phyloP scores from a whole-genome alignment of 768 basidiomycete species.

The Kwoniella shandongensis region DNA sequence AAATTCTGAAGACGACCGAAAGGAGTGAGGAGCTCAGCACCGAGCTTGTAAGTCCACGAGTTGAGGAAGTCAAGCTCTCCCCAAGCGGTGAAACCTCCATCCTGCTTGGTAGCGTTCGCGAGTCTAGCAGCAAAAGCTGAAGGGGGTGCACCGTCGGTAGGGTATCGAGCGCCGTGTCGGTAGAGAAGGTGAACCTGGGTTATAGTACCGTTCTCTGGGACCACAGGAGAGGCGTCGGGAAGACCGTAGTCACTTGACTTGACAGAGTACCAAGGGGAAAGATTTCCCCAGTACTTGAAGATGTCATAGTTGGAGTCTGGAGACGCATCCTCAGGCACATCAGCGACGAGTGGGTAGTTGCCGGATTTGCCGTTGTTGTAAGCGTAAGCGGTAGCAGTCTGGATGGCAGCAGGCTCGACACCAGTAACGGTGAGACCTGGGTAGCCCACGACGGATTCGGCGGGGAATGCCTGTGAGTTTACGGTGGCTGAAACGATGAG shows the following conservation, averaged over 20 bases:
- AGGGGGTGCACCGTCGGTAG: slow-evolving; percentile 44
- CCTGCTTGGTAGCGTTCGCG: slow-evolving; percentile 33
- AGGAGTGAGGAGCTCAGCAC: slow-evolving; percentile 42
- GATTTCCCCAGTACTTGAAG: slow-evolving; percentile 51
- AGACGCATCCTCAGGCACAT: slow-evolving; percentile 12
- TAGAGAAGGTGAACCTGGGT: slow-evolving; percentile 45
- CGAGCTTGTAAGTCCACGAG: slow-evolving; percentile 47
- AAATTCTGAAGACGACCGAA: slow-evolving; percentile 50
- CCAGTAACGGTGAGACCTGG: slow-evolving; percentile 43
- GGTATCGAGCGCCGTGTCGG: slow-evolving; percentile 51
- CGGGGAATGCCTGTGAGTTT: slow-evolving; percentile 41
- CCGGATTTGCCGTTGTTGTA: slow-evolving; percentile 14
- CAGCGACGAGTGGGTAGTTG: slow-evolving; percentile 41
- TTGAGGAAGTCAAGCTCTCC: slow-evolving; percentile 44
- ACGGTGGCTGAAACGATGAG: slow-evolving; percentile 19
- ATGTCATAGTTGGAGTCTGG: slow-evolving; percentile 26
- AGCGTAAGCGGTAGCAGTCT: slow-evolving; percentile 43
- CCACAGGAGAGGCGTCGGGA: slow-evolving; percentile 37
- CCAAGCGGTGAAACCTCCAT: slow-evolving; percentile 21
- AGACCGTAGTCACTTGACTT: slow-evolving; percentile 47
- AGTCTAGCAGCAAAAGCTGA: slow-evolving; percentile 42
- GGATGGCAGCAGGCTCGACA: slow-evolving; percentile 45
- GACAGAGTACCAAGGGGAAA: slow-evolving; percentile 49
- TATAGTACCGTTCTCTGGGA: slow-evolving; percentile 47
- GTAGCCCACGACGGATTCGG: slow-evolving; percentile 41